A percentile compares a stretch with the other conserved stretches of the same genome.
Conservation (phyloP, 495 filamentous ascomycete genomes). For the Xylaria castorea region DNA sequence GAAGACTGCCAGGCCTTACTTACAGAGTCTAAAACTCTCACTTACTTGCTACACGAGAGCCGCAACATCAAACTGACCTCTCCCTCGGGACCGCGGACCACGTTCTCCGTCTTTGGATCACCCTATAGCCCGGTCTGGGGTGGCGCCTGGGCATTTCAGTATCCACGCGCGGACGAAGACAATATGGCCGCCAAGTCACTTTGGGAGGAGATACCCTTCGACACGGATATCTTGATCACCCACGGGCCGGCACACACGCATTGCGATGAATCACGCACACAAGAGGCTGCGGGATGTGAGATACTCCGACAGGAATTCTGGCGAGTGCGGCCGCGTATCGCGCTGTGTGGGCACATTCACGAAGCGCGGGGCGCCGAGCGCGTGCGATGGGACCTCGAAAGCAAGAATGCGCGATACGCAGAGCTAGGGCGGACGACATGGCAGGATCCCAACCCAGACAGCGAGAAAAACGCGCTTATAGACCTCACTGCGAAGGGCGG, state of each 20-base stretch:
- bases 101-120: constrained; percentile 78
- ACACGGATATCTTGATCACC: constrained; percentile 83
- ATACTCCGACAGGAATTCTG: constrained; percentile 72
- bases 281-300: constrained; percentile 66
- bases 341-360: constrained; percentile 92
- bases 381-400: constrained; percentile 60
- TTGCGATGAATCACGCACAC: constrained; percentile 67
- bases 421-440: constrained; percentile 41
- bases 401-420: constrained; percentile 33
- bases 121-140: constrained; percentile 66
- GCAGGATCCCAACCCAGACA: constrained; percentile 48
- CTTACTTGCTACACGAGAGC: constrained; percentile 70
- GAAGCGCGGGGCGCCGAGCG: constrained; percentile 64
- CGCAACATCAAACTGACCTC: constrained; percentile 62
- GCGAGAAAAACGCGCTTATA: constrained; percentile 52
- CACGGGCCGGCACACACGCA: constrained; percentile 81
- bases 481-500: constrained; percentile 48
- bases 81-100: constrained; percentile 65
- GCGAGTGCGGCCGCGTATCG: constrained; percentile 78
- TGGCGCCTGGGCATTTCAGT: constrained; percentile 78
- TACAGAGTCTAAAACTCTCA: constrained; percentile 60
- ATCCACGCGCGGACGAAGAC: constrained; percentile 53
- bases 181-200: constrained; percentile 49
- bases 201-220: constrained; percentile 67
- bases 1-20: constrained; percentile 64